A percentile compares a stretch with the other conserved stretches of the same genome.
These are phyloP conservation scores for Cyclotella cryptica DNA, from an alignment of 108 stramenopile species.

Conservation along the genomic window DNA sequence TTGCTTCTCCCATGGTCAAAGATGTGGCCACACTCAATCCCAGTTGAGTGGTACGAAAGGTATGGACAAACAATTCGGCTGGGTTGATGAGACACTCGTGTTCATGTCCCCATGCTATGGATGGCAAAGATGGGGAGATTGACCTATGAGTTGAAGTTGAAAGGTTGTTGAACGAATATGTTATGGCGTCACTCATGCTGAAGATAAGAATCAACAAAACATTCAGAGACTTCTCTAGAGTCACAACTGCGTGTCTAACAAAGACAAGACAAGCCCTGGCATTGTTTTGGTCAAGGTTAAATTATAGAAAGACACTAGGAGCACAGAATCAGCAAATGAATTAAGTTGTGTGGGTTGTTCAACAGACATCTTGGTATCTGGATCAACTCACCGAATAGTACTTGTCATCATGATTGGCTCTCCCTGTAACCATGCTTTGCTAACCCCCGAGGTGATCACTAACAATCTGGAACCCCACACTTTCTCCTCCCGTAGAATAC, in stretches of 20 bases:
- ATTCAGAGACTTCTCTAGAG: no score
- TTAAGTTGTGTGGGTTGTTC: no score
- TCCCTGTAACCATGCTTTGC: constrained; percentile 42
- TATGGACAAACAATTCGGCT: constrained; percentile 87
- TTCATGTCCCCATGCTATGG: constrained; percentile 96
- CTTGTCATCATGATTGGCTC: constrained; percentile 94
- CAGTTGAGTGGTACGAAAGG: constrained; percentile 94
- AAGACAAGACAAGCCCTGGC: no score
- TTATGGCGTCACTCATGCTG: no score
- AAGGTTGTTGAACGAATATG: neutral
- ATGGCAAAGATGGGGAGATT: constrained; percentile 97
- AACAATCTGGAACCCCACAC: constrained; percentile 87
- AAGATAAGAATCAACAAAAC: neutral
- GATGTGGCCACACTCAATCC: constrained; percentile 95
- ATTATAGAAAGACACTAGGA: no score
- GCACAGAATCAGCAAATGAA: no score
- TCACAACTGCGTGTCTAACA: no score
- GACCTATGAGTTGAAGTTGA: constrained; percentile 49
- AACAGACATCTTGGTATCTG: no score
- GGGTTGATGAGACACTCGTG: constrained; percentile 93
- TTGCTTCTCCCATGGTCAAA: constrained; percentile 85
- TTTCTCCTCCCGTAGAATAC: constrained; percentile 91
- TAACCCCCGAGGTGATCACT: constrained; percentile 62
- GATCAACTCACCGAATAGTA: constrained; percentile 62
- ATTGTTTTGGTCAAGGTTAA: no score